These are phyloP conservation scores for Pseudohalonectria lignicola DNA, from an alignment of 2,329 filamentous ascomycete genomes.

Conservation along the genomic window DNA sequence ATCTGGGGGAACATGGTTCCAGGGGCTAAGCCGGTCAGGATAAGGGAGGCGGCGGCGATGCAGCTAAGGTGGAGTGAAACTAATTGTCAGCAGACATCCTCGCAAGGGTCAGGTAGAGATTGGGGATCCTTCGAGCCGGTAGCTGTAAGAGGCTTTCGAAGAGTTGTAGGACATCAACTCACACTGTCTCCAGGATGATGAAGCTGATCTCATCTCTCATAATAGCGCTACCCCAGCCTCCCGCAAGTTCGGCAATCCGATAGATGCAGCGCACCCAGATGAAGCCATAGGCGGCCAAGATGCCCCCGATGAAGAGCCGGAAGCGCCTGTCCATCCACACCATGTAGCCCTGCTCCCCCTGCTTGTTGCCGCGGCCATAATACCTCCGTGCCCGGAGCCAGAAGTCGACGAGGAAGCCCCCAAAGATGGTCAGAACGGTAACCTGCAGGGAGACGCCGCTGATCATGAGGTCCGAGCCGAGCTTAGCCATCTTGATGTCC, in stretches of 20 bases:
- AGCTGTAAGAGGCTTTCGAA: not conserved
- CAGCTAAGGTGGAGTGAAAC: too few species aligned
- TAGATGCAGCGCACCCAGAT: not conserved
- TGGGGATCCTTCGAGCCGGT: too few species aligned
- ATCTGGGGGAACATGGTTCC: too few species aligned
- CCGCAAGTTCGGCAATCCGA: not conserved
- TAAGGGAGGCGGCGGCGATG: too few species aligned
- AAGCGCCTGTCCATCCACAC: not conserved
- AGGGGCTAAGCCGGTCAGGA: too few species aligned
- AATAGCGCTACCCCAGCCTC: not conserved
- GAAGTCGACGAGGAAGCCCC: not conserved
- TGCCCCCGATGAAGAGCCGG: not conserved
- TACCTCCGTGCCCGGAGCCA: not conserved
- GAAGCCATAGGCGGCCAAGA: not conserved
- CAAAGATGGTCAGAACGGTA: not conserved
- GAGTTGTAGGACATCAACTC: not conserved
- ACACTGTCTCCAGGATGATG: not conserved
- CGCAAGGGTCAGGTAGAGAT: too few species aligned
- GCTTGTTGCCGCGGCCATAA: not conserved
- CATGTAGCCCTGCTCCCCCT: not conserved
- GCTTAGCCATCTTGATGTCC: slow-evolving; percentile 1
- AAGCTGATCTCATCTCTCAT: not conserved
- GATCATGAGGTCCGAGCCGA: not conserved
- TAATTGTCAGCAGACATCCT: too few species aligned
- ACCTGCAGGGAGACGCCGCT: not conserved